These are phyloP conservation scores for Astrephomene gubernaculifera DNA, from an alignment of 139 green algal genomes.

Conservation along the genomic window DNA sequence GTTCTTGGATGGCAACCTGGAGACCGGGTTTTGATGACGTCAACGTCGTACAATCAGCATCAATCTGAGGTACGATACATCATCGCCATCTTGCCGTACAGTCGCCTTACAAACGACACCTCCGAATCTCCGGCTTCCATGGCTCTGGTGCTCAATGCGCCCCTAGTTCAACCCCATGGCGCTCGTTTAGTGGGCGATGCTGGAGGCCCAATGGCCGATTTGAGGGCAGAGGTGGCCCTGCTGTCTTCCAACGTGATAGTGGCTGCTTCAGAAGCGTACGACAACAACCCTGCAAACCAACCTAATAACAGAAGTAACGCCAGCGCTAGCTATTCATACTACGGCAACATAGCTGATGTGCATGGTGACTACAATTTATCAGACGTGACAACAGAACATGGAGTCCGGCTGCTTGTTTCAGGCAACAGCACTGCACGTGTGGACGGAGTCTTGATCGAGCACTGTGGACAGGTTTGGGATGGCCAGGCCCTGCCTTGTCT, in stretches of 20 bases:
- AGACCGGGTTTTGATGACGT: slow-evolving; percentile 51
- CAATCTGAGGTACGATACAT: slow-evolving; percentile 56
- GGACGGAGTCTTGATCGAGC: neutral
- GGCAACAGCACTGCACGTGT: neutral
- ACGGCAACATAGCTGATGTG: too few relatives aligned
- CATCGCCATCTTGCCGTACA: slow-evolving; percentile 29
- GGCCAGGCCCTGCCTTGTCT: slow-evolving; percentile 10
- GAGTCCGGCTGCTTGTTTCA: slow-evolving; percentile 10
- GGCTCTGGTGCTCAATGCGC: slow-evolving; percentile 47
- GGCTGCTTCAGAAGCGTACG: slow-evolving; percentile 8
- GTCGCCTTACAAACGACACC: neutral
- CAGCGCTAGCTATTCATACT: neutral
- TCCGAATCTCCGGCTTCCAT: neutral
- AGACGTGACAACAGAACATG: slow-evolving; percentile 1
- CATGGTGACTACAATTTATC: too few relatives aligned
- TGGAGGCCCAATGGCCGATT: neutral
- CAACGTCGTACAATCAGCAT: slow-evolving; percentile 58
- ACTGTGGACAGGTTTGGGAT: slow-evolving; percentile 40
- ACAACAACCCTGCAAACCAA: neutral
- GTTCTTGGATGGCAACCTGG: slow-evolving; percentile 45
- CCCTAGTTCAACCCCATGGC: slow-evolving; percentile 43
- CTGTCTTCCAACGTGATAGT: slow-evolving; percentile 58
- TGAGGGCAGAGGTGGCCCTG: slow-evolving; percentile 47
- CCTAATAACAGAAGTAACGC: neutral
- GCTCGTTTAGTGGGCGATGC: neutral